Evolutionary conservation across 2,329 filamentous ascomycete genomes (phyloP).

Genomic region (Talaromyces sp.): DNA sequence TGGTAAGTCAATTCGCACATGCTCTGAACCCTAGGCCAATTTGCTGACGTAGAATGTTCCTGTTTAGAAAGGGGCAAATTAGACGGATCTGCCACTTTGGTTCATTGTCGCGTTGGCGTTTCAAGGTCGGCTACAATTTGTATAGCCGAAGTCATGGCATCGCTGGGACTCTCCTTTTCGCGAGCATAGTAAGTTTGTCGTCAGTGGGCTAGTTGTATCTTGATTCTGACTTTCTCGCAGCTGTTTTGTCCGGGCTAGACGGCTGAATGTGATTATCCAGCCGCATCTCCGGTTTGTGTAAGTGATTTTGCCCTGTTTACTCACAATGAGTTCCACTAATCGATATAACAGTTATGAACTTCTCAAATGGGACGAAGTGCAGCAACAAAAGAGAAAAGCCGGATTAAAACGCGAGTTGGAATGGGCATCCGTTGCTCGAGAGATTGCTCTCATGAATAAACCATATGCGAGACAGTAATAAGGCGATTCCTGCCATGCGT

Average conservation of each 20-base stretch:
- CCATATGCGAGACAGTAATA: constrained; percentile 69
- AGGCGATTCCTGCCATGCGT: neutral
- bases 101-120: constrained; percentile 94
- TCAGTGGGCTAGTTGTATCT: neutral
- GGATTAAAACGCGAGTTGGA: constrained; percentile 73
- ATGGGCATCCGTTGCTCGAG: constrained; percentile 81
- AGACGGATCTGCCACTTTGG: constrained; percentile 78
- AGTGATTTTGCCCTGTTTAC: constrained; percentile 15
- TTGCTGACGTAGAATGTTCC: neutral
- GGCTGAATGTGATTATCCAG: constrained; percentile 97
- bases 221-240: constrained; percentile 25
- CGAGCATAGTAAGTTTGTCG: constrained; percentile 67
- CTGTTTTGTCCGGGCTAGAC: constrained; percentile 87
- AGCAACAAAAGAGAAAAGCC: constrained; percentile 56
- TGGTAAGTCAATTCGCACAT: constrained; percentile 54
- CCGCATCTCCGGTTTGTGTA: constrained; percentile 88
- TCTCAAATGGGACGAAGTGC: constrained; percentile 87
- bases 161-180: constrained; percentile 75
- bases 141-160: constrained; percentile 96
- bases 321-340: constrained; percentile 1
- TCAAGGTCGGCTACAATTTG: constrained; percentile 95
- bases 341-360: constrained; percentile 63
- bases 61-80: constrained; percentile 67
- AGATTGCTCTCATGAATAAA: constrained; percentile 93
- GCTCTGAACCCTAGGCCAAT: neutral